A percentile compares a stretch with the other conserved stretches of the same genome.
These are phyloP conservation scores for Neoscytalidium dimidiatum DNA, from an alignment of 2,329 filamentous ascomycete genomes.

Conservation along the genomic window DNA sequence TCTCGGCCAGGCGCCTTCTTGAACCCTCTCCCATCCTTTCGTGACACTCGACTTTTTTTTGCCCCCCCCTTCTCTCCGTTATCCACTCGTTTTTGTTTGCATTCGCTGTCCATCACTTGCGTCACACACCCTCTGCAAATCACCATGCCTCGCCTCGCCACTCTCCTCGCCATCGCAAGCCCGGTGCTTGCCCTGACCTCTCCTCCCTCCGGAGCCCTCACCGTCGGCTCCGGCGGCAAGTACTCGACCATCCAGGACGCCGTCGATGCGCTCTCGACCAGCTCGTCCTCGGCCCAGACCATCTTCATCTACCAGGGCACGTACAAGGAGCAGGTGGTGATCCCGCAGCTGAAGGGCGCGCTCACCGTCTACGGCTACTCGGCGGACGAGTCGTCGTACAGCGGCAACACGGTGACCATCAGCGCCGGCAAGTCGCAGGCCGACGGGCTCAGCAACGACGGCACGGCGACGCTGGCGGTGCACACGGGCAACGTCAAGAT, in stretches of 20 bases:
- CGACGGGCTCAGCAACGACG: slow-evolving; percentile 47
- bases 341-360: slow-evolving; percentile 47
- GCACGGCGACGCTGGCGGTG: slow-evolving; percentile 48
- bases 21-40: background rate
- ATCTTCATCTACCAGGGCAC: slow-evolving; percentile 62
- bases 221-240: slow-evolving; percentile 38
- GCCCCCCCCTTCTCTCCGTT: background rate
- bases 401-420: slow-evolving; percentile 57
- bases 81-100: background rate
- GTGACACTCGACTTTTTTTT: too few species aligned
- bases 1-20: slow-evolving; percentile 6
- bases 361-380: slow-evolving; percentile 61
- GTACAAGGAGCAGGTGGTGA: slow-evolving; percentile 60
- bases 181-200: slow-evolving; percentile 34
- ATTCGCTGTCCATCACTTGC: background rate
- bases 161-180: slow-evolving; percentile 9
- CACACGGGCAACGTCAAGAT: slow-evolving; percentile 53
- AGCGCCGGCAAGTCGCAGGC: slow-evolving; percentile 43
- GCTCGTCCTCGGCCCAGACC: slow-evolving; percentile 48
- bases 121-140: background rate
- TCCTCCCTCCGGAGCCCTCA: slow-evolving; percentile 50
- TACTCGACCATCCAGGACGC: slow-evolving; percentile 55
- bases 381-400: slow-evolving; percentile 50
- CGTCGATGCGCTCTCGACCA: slow-evolving; percentile 54
- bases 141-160: slow-evolving; percentile 1